A percentile compares a stretch with the other conserved stretches of the same genome.
These are phyloP conservation scores for Phytophthora rubi DNA, from an alignment of 352 stramenopile genomes.

Conservation along the genomic window DNA sequence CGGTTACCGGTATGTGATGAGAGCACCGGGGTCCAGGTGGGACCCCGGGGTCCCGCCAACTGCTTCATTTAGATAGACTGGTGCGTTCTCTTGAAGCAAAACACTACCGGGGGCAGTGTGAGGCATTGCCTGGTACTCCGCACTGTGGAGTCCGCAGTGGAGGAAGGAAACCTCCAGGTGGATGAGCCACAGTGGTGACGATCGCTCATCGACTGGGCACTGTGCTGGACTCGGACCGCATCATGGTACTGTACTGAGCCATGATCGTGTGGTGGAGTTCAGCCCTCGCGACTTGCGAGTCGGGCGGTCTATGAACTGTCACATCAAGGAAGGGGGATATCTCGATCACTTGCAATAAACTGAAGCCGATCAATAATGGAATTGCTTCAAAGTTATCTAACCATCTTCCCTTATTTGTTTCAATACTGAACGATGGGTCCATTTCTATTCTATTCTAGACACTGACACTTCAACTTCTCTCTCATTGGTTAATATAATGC, in stretches of 20 bases:
- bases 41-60: too few relatives aligned
- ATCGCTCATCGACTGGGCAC: constrained; percentile 92
- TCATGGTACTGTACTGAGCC: constrained; percentile 69
- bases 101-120: background rate
- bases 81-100: background rate
- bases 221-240: constrained; percentile 48
- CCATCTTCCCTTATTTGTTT: too few relatives aligned
- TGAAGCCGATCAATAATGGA: too few relatives aligned
- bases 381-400: too few relatives aligned
- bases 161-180: too few relatives aligned
- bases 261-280: too few relatives aligned
- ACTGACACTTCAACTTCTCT: constrained; percentile 5
- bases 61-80: too few relatives aligned
- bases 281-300: constrained; percentile 80
- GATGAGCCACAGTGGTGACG: constrained; percentile 73
- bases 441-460: background rate
- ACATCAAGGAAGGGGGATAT: constrained; percentile 27
- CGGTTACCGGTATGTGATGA: too few relatives aligned
- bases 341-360: constrained; percentile 18
- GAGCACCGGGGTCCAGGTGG: too few relatives aligned
- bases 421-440: constrained; percentile 1
- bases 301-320: constrained; percentile 2
- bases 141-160: too few relatives aligned
- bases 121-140: background rate
- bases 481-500: constrained; percentile 4